Evolutionary conservation across 495 filamentous ascomycete species (phyloP).

Genomic region (Hypoxylon fragiforme): DNA sequence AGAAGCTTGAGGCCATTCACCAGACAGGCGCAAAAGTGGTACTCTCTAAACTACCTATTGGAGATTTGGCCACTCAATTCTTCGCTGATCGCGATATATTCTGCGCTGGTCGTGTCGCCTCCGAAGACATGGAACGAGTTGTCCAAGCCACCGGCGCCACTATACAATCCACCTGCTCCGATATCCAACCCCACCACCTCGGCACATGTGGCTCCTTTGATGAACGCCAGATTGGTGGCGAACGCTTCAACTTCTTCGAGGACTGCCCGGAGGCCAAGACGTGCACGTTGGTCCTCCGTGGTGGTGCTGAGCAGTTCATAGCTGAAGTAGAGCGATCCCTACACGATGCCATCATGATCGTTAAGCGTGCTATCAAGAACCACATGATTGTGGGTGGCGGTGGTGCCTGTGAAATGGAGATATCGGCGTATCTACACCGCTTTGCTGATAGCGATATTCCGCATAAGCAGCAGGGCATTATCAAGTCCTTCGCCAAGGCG

Average conservation of each 20-base stretch:
- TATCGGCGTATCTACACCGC: conserved; percentile 87
- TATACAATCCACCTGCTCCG: conserved; percentile 94
- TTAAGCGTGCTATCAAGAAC: conserved; percentile 94
- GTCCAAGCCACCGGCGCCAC: conserved; percentile 91
- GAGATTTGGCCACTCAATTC: conserved; percentile 96
- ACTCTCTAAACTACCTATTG: conserved; percentile 94
- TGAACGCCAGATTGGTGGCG: conserved; percentile 94
- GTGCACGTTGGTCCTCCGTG: conserved; percentile 92
- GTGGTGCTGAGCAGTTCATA: conserved; percentile 98
- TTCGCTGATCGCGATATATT: conserved; percentile 98
- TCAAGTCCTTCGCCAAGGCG: conserved; percentile 97
- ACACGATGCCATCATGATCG: conserved; percentile 99
- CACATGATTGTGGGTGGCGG: conserved; percentile 92
- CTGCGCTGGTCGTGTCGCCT: conserved; percentile 91
- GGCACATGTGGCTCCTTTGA: conserved; percentile 91
- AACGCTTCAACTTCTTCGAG: conserved; percentile 98
- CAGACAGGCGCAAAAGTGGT: conserved; percentile 96
- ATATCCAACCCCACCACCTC: conserved; percentile 86
- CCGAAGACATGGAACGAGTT: conserved; percentile 94
- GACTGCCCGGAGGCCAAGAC: conserved; percentile 94
- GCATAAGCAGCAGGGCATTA: conserved; percentile 94
- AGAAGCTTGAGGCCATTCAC: conserved; percentile 93
- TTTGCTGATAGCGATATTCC: conserved; percentile 90
- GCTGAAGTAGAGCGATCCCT: conserved; percentile 96
- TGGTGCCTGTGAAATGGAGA: conserved; percentile 94